Evolutionary conservation across 2,329 filamentous ascomycete species (phyloP).

Genomic region (Aspergillus ochraceoroseus): DNA sequence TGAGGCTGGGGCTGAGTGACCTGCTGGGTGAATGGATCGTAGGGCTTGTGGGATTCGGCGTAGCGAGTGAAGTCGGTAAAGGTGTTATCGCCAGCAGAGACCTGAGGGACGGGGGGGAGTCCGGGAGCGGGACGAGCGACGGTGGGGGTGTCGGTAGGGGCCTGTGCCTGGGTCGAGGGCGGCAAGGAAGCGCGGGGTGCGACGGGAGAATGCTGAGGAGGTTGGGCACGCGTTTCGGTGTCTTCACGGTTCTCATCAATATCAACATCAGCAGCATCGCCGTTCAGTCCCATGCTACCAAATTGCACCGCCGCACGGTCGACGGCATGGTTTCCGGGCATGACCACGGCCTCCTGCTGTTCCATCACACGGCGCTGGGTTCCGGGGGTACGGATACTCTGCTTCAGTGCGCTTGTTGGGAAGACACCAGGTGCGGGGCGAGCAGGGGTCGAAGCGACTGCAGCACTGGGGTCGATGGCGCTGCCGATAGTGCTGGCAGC

Average conservation of each 20-base stretch:
- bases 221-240: constrained; percentile 87
- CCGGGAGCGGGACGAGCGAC: constrained; percentile 59
- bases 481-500: constrained; percentile 85
- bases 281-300: constrained; percentile 87
- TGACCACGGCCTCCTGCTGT: constrained; percentile 95
- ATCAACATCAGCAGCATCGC: constrained; percentile 55
- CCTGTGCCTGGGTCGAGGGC: constrained; percentile 50
- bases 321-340: constrained; percentile 94
- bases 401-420: constrained; percentile 73
- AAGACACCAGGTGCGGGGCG: constrained; percentile 66
- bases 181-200: constrained; percentile 82
- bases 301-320: constrained; percentile 93
- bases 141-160: constrained; percentile 37
- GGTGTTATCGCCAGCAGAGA: constrained; percentile 46
- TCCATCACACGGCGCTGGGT: constrained; percentile 84
- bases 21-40: constrained; percentile 81
- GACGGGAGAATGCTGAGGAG: constrained; percentile 86
- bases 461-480: constrained; percentile 66
- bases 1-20: constrained; percentile 59
- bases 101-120: constrained; percentile 56
- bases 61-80: constrained; percentile 52
- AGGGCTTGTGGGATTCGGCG: constrained; percentile 67
- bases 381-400: constrained; percentile 67
- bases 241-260: constrained; percentile 94
- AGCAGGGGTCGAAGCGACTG: constrained; percentile 48